Evolutionary conservation across 257 asterid species (phyloP), one percentile per base, ranked within the genome.

Genomic region (Lithospermum erythrorhizon): DNA sequence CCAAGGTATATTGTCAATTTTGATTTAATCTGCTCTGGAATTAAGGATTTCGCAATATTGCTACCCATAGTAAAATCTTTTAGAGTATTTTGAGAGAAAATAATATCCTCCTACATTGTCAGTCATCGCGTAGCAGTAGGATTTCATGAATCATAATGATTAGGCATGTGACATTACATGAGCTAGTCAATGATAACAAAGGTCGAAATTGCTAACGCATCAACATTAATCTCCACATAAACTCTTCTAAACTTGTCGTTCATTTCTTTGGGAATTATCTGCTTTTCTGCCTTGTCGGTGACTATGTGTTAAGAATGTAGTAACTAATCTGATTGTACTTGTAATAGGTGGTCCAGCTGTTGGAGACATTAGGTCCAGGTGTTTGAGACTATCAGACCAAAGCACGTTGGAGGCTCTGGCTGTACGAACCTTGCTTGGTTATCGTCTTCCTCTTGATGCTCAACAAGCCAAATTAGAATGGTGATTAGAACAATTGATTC

Each of bases 341-440:
- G 49, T 65, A 65, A 45, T 83, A 91, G 98, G 98, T 64, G 98
- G 98, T 65, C 98, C 98, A 21, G 98, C 98, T 61, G 96, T 91
- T 74, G 98, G 98, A 68, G 98, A 91, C 76, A 91, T 91, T 64
- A 84, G 95, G 57, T 91, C 98, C 64, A 82, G 98, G 69, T 91
- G 96, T 79, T 78, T 91, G 81, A 86, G 98, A 72, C 65, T 91
- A 47, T 86, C 98, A 21, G 98, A 81, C 73, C 79, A 87, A 73
- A 91, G 96, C 71, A 84, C 96, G 17, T 67, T 70, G 21, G 98
- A 91, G 76, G 98, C 87, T 73, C 94, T 83, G 67, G 89, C 98
- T 24, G 96, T 91, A n/a, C 76, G 94, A 37, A 79, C 83, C 64
- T 74, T 88, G 81, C 81, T 91, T 57, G 98, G 98, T 67, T 81